phyloP scores from a whole-genome alignment of 805 yeast genomes.

The Sungouiozyma ichnusensis region DNA sequence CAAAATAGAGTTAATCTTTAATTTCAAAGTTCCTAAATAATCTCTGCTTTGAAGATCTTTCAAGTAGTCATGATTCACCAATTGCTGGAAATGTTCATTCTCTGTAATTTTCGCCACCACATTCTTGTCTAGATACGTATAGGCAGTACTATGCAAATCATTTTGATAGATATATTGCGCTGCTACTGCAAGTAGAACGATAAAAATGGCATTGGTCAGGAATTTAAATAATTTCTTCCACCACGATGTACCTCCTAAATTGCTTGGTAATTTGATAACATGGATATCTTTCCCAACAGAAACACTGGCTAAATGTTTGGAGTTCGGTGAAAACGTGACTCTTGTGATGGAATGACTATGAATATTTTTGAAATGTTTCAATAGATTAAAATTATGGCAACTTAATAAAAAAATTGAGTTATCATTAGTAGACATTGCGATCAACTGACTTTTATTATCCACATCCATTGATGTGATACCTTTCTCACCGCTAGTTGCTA shows the following conservation, averaged over 20 bases:
- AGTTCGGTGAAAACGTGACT: conserved; percentile 57
- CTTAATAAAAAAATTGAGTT: conserved; percentile 52
- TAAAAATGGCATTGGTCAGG: conserved; percentile 17
- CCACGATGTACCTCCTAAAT: conserved; percentile 8
- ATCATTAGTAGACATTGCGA: conserved; percentile 42
- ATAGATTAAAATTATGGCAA: conserved; percentile 38
- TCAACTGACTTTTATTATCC: conserved; percentile 24
- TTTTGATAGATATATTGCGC: conserved; percentile 19
- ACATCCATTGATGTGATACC: conserved; percentile 49
- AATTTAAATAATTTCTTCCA: conserved; percentile 15
- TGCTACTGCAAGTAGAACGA: conserved; percentile 16
- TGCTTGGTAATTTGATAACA: conserved; percentile 46
- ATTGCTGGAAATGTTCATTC: neutral
- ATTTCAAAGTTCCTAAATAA: conserved; percentile 11
- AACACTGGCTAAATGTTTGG: conserved; percentile 55
- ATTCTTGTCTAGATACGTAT: conserved; percentile 11
- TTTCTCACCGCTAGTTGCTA: neutral
- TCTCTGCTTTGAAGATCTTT: conserved; percentile 3
- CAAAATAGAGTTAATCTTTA: conserved; percentile 5
- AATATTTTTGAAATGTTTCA: conserved; percentile 46
- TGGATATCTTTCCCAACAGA: conserved; percentile 71
- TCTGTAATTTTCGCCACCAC: conserved; percentile 7
- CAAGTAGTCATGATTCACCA: neutral
- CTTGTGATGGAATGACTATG: conserved; percentile 75
- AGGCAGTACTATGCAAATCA: conserved; percentile 16